Percentiles rank a stretch among this genome's conserved stretches.
Evolutionary conservation across 139 green algal genomes (phyloP).

Genomic region (Mesotaenium endlicherianum): DNA sequence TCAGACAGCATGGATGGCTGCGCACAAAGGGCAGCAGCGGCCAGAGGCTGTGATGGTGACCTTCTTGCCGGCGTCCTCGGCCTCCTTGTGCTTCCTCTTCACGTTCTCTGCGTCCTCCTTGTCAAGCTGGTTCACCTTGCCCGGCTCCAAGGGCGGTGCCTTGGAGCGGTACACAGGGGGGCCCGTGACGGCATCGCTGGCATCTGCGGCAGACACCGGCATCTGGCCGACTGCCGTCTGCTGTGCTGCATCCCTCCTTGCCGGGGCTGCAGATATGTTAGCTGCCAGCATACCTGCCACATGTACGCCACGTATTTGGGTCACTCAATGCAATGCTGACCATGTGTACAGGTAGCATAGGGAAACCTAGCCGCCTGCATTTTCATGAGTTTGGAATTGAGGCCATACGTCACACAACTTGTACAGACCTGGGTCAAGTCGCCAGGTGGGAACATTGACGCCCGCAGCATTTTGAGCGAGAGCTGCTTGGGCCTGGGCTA

Average conservation of each 20-base stretch:
- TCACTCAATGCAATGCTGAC: too few relatives aligned
- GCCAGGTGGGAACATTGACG: too few relatives aligned
- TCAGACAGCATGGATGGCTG: too few relatives aligned
- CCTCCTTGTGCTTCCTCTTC: conserved; percentile 25
- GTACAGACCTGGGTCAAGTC: too few relatives aligned
- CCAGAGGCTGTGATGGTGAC: background rate
- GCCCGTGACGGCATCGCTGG: background rate
- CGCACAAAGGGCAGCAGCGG: background rate
- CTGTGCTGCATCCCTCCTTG: background rate
- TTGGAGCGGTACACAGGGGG: conserved; percentile 23
- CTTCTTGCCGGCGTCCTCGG: conserved; percentile 28
- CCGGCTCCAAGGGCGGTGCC: conserved; percentile 9
- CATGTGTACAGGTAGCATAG: too few relatives aligned
- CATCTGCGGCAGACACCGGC: background rate
- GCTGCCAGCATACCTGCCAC: too few relatives aligned
- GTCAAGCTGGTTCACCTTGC: conserved; percentile 27
- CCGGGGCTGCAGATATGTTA: background rate
- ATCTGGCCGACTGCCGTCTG: conserved; percentile 13
- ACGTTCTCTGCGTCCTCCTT: conserved; percentile 22
- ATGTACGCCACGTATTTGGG: too few relatives aligned
- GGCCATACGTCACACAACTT: too few relatives aligned
- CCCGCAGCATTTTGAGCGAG: background rate
- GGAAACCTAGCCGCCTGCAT: too few relatives aligned
- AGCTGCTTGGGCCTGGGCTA: conserved; percentile 9
- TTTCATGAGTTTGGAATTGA: too few relatives aligned